Base-by-base conservation (phyloP, 106 monocot genomes). In the Allium fistulosum region DNA sequence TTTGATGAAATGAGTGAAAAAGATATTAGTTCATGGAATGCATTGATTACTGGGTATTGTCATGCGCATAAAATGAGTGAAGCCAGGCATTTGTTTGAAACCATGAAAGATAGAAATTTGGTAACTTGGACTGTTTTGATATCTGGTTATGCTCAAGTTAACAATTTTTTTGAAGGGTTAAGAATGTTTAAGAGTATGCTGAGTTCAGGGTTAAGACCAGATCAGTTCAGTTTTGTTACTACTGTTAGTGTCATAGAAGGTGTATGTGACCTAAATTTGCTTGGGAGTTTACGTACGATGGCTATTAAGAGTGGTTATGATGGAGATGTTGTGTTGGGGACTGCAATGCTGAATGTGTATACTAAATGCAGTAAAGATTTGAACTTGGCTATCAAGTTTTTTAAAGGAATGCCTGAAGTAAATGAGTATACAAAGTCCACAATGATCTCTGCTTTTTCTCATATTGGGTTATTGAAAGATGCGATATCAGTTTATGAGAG, bases 71-170 rank as follows among this genome's bases (percentile, higher is more conserved):
- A 17, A 70, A 79, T 88, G 81, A 37, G 15, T 10, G 76, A 84
- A 13, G 88, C 84, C 6, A 62, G 68, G 12, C 15, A 49, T 7
- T 73, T 88, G 9, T 88, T 84, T 47, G 80, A 85, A 17, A 10
- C 2, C n/a, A 82, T 82, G 74, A 77, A 66, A 2, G 61, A 37
- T n/a, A 81, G 69, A 72, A 67, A 85, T 71, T 47, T 89, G 59
- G 79, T 82, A 11, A 80, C 85, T 14, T 89, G 89, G 82, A 84
- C 90, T 0, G 79, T 91, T 17, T 79, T 91, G 84, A 81, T 91
- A 9, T 81, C 90, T 26, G 90, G 90, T 46, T 84, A 84, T 73
- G 83, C 75, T 48, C 81, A 63, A 74, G 61, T 84, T 10, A 53
- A 68, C 46, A 14, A 82, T 6, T 81, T 78, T 56, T 12, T n/a